phyloP scores from a whole-genome alignment of 1,284 basidiomycete genomes.

The Apiotrichum laibachii region DNA sequence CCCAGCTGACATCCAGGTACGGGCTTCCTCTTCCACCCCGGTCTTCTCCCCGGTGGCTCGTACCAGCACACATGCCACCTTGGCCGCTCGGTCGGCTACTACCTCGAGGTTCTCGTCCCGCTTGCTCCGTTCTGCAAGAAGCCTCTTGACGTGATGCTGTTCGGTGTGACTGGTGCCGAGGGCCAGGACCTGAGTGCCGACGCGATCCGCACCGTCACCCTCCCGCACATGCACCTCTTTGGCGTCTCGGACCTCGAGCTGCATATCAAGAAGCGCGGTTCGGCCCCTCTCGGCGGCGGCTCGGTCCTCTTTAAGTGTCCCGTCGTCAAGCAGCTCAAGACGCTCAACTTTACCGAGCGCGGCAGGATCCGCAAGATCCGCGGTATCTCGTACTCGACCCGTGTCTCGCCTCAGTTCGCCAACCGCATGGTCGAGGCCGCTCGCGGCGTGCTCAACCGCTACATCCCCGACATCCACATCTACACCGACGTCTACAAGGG shows the following conservation, averaged over 20 bases:
- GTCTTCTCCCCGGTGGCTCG: constrained; percentile 80
- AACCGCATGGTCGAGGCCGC: constrained; percentile 96
- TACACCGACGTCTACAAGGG: constrained; percentile 99
- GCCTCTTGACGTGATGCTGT: constrained; percentile 73
- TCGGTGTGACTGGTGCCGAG: constrained; percentile 82
- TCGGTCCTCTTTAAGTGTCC: constrained; percentile 93
- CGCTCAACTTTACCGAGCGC: constrained; percentile 83
- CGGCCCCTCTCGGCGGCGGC: constrained; percentile 88
- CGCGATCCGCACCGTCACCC: constrained; percentile 82
- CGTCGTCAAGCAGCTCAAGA: constrained; percentile 81
- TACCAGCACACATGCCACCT: constrained; percentile 83
- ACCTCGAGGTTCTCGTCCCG: constrained; percentile 83
- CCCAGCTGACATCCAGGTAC: constrained; percentile 61
- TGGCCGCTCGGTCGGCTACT: constrained; percentile 87
- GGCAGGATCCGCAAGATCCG: constrained; percentile 92
- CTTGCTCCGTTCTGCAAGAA: constrained; percentile 92
- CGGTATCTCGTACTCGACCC: constrained; percentile 92
- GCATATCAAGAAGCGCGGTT: constrained; percentile 89
- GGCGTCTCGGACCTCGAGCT: constrained; percentile 82
- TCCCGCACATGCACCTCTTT: constrained; percentile 88
- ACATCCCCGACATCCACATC: constrained; percentile 96
- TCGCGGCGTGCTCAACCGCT: constrained; percentile 86
- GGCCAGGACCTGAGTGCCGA: constrained; percentile 86
- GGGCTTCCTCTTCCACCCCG: constrained; percentile 84
- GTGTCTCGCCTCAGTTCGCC: constrained; percentile 94